These are phyloP conservation scores for Fusarium mexicanum DNA, from an alignment of 2,329 filamentous ascomycete species.

Conservation along the genomic window DNA sequence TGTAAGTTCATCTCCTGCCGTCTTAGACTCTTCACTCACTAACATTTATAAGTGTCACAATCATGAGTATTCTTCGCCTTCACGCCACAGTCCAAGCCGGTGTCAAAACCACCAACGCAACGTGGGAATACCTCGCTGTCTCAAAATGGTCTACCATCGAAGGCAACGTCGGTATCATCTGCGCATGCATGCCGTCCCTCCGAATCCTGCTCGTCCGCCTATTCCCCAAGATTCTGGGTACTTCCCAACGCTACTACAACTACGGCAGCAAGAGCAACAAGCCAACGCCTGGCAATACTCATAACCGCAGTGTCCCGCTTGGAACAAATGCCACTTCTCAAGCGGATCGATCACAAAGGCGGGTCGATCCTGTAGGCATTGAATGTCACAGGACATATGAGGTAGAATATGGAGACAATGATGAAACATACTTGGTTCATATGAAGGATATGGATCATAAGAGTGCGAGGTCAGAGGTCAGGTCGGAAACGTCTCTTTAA, in stretches of 20 bases:
- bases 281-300: conserved; percentile 8
- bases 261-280: conserved; percentile 32
- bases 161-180: conserved; percentile 52
- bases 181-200: conserved; percentile 52
- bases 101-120: conserved; percentile 44
- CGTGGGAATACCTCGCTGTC: conserved; percentile 48
- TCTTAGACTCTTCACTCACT: not conserved
- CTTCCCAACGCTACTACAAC: conserved; percentile 45
- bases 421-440: conserved; percentile 47
- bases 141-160: conserved; percentile 52
- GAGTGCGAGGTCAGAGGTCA: conserved; percentile 14
- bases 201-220: conserved; percentile 49
- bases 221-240: conserved; percentile 50
- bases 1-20: conserved; percentile 45
- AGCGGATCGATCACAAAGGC: conserved; percentile 8
- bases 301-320: conserved; percentile 7
- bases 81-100: conserved; percentile 46
- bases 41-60: conserved; percentile 44
- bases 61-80: conserved; percentile 52
- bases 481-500: conserved; percentile 12
- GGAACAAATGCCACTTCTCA: conserved; percentile 40
- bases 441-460: conserved; percentile 42
- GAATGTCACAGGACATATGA: conserved; percentile 48
- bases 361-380: conserved; percentile 42
- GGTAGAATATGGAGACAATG: conserved; percentile 48